Conservation (phyloP, 2,329 filamentous ascomycete species). For the Penicillium sp. region DNA sequence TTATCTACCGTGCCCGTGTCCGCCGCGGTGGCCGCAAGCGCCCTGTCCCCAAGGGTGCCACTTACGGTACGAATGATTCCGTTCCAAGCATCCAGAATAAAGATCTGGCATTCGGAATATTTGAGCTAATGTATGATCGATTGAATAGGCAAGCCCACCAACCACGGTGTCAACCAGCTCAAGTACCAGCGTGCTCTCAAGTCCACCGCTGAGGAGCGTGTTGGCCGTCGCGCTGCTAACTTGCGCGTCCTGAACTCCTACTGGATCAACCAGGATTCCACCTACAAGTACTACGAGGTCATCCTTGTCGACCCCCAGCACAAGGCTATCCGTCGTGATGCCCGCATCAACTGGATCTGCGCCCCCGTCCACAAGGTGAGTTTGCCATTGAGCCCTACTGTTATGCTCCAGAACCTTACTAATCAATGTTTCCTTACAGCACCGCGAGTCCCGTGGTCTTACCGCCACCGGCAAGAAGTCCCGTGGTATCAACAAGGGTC, state of each 20-base stretch:
- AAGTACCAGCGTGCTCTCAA: conserved; percentile 99
- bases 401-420: conserved; percentile 13
- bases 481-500: conserved; percentile 98
- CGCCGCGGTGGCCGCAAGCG: conserved; percentile 98
- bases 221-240: conserved; percentile 98
- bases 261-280: conserved; percentile 99
- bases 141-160: conserved; percentile 92
- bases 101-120: conserved; percentile 18
- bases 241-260: conserved; percentile 99
- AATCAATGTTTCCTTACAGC: conserved; percentile 49
- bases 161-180: conserved; percentile 99
- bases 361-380: conserved; percentile 92
- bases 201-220: conserved; percentile 98
- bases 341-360: conserved; percentile 99
- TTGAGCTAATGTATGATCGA: conserved; percentile 19
- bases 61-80: conserved; percentile 70
- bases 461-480: conserved; percentile 99
- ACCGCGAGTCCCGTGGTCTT: conserved; percentile 96
- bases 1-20: conserved; percentile 99
- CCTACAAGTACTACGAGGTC: conserved; percentile 99
- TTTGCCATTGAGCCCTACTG: background rate
- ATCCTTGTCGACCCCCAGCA: conserved; percentile 99
- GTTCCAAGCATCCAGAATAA: background rate
- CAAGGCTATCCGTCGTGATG: conserved; percentile 99
- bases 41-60: conserved; percentile 95